These are phyloP conservation scores for Trichothecium roseum DNA, from an alignment of 2,329 filamentous ascomycete species.

Conservation along the genomic window DNA sequence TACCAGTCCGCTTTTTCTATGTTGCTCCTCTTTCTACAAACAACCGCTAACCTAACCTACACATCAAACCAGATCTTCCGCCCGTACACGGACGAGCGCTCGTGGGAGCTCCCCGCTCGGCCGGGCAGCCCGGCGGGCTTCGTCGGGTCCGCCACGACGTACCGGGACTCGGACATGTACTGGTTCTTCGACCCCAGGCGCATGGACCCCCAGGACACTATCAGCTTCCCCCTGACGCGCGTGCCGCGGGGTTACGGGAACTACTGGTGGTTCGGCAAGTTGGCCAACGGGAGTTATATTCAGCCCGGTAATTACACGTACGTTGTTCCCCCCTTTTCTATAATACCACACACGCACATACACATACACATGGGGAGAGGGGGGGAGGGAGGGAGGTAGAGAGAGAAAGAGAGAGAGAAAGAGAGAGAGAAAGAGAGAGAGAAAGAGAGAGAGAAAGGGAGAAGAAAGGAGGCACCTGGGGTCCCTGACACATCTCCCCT, in stretches of 20 bases:
- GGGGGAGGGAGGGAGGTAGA: too few species aligned
- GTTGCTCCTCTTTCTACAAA: slow-evolving; percentile 1
- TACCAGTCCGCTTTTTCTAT: neutral
- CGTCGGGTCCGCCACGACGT: slow-evolving; percentile 30
- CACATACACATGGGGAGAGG: too few species aligned
- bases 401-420: too few species aligned
- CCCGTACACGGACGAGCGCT: slow-evolving; percentile 22
- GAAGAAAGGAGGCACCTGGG: too few species aligned
- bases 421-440: too few species aligned
- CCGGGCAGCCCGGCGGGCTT: slow-evolving; percentile 24
- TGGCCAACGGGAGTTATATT: slow-evolving; percentile 29
- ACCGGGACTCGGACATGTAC: slow-evolving; percentile 20
- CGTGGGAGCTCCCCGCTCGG: slow-evolving; percentile 31
- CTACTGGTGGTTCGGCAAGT: slow-evolving; percentile 31
- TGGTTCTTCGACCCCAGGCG: slow-evolving; percentile 22
- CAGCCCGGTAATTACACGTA: slow-evolving; percentile 29
- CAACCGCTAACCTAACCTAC: neutral
- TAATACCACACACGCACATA: too few species aligned
- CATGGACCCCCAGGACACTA: slow-evolving; percentile 26
- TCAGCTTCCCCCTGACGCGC: slow-evolving; percentile 24
- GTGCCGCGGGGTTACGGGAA: slow-evolving; percentile 20
- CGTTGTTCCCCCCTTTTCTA: slow-evolving; percentile 6
- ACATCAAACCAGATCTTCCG: slow-evolving; percentile 23
- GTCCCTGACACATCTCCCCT: too few species aligned
- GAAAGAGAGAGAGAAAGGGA: too few species aligned